Evolutionary conservation across 805 yeast genomes (phyloP), one percentile per base, ranked within the genome.

Genomic region (Hanseniaspora clermontiae): DNA sequence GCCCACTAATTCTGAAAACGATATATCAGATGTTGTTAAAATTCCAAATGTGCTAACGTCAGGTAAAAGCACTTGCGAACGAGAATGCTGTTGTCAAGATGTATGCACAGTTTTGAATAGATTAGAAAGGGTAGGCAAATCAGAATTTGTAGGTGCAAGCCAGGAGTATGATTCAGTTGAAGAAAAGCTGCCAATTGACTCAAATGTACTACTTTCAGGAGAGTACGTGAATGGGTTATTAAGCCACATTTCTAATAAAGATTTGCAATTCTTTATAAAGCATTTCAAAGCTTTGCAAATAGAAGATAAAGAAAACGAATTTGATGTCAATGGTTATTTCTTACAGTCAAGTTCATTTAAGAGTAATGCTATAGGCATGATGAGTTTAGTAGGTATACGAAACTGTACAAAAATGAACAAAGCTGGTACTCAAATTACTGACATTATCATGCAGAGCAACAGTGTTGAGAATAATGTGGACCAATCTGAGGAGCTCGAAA

Each of bases 251-350:
- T 34, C 49, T 15, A 17, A 38, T 63, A 10, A 65, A 69, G 9
- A 87, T 58, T 65, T 68, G 5, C 70, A 70, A 2, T 93, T 85
- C 63, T 83, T 81, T 65, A 70, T 73, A 40, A 78, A 82, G 55
- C 91, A 96, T 95, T 87, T 87, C 63, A 70, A 70, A 15, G 68
- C 88, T 5, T 70, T 93, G 6, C 55, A 56, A 24, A n/a, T 56
- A 0, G 58, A 79, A 84, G 0, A 79, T 81, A 61, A 97, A 91
- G 66, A 95, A 31, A 43, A 39, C 15, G 46, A 49, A 10, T 17
- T 46, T 31, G 49, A 53, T 32, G 36, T 53, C 17, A 53, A 53
- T 38, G 50, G 43, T 3, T 53, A 53, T 17, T 53, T 53, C 19
- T 24, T 53, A 11, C 31, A 53, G 12, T 19, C 43, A 3, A 53